Conservation (phyloP, 208 protist species). For the Crithidia brevicula region DNA sequence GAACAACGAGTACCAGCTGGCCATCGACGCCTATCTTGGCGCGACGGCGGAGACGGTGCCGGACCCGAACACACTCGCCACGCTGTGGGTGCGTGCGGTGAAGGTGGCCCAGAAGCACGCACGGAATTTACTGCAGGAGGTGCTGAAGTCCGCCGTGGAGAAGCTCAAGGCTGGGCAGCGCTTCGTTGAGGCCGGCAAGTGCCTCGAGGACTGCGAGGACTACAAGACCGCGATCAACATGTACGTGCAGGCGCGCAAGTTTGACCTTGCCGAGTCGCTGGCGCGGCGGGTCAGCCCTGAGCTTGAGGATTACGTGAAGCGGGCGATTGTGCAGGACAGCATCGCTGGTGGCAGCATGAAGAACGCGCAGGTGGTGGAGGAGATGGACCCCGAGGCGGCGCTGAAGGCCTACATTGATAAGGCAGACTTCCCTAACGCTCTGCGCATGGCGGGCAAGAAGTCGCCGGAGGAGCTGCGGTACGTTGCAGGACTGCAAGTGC, state of each 20-base stretch:
- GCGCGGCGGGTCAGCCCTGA: constrained; percentile 88
- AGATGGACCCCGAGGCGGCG: constrained; percentile 89
- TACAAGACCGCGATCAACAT: constrained; percentile 94
- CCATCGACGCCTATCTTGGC: constrained; percentile 95
- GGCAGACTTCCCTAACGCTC: constrained; percentile 81
- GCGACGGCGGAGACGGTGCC: constrained; percentile 67
- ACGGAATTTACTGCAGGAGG: constrained; percentile 81
- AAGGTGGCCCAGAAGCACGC: constrained; percentile 95
- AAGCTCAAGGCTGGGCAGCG: constrained; percentile 84
- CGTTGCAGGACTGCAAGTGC: constrained; percentile 77
- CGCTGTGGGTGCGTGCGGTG: constrained; percentile 94
- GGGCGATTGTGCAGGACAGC: constrained; percentile 88
- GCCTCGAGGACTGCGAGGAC: constrained; percentile 91
- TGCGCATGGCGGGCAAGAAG: constrained; percentile 77
- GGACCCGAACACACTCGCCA: constrained; percentile 76
- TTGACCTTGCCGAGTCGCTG: constrained; percentile 90
- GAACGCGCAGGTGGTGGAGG: constrained; percentile 85
- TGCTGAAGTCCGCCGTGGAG: constrained; percentile 67
- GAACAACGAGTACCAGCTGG: constrained; percentile 92
- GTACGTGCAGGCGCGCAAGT: constrained; percentile 94
- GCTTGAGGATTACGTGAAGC: constrained; percentile 89
- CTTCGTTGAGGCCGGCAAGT: constrained; percentile 90
- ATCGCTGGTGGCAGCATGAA: constrained; percentile 79
- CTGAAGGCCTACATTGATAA: constrained; percentile 89
- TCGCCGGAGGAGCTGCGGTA: constrained; percentile 72